Base-by-base conservation (phyloP, 306 rosid genomes). In the Malus fusca region DNA sequence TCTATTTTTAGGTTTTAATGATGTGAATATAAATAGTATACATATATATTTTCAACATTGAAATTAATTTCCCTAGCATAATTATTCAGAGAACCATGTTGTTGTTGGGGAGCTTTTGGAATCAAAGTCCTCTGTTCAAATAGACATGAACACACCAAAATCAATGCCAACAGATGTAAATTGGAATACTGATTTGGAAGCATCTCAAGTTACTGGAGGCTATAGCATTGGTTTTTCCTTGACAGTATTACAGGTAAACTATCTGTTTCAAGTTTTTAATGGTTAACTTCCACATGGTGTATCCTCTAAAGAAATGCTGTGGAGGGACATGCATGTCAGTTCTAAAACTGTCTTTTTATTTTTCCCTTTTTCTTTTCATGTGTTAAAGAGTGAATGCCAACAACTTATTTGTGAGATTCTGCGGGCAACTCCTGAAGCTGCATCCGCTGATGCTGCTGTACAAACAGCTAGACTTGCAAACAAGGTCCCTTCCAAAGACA, bases 371-470 rank as follows among this genome's bases (percentile, higher is more conserved):
- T 64, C 75, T 80, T 78, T 62, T 72, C 60, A 14, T 83, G 53
- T 77, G 75, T 74, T 53, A 22, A 66, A 96, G 99, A 96, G 99
- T 82, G 99, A 92, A 85, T 96, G 99, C 87, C 99, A 96, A 84
- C 99, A 96, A 87, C 94, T 96, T 75, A 86, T 96, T 82, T 96
- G 99, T 82, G 99, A 96, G 86, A 88, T 96, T 81, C 86, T 96
- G 79, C 98, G 99, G 74, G 96, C 99, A 77, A 96, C 99, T 80
- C 99, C 98, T 51, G 99, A 96, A 87, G 99, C 98, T 76, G 97
- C 99, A 70, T 90, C 98, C 61, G 98, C 98, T 12, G 98, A 96
- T 87, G 98, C 99, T 85, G 97, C 97, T 52, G 96, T 90, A 76
- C 99, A 96, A 86, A 96, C 99, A 17, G 99, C 98, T 84, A 89